Percentiles rank a stretch among this genome's conserved stretches.
phyloP scores from a whole-genome alignment of 495 filamentous ascomycete genomes.

The Paragyromitra xinjiangensis region DNA sequence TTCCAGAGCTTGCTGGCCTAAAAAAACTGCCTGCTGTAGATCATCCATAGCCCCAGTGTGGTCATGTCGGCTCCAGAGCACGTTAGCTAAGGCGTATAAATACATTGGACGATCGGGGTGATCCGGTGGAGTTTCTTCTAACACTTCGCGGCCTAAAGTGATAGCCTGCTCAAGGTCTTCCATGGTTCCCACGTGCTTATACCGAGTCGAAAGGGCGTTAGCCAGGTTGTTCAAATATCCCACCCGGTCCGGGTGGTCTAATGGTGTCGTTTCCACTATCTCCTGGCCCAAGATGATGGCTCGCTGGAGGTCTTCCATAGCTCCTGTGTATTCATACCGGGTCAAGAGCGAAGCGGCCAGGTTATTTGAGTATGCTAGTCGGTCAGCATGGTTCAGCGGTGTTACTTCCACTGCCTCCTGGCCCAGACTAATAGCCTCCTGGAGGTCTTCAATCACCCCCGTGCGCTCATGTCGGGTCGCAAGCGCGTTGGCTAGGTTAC shows the following conservation, averaged over 20 bases:
- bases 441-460: not conserved
- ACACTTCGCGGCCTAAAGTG: not conserved
- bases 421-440: not conserved
- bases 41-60: not conserved
- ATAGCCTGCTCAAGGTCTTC: not conserved
- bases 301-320: not conserved
- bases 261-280: not conserved
- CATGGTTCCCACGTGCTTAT: not conserved
- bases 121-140: not conserved
- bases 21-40: constrained; percentile 5
- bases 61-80: not conserved
- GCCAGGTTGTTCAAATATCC: not conserved
- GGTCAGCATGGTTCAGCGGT: not conserved
- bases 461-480: not conserved
- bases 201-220: not conserved
- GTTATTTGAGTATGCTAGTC: not conserved
- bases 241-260: not conserved
- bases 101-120: not conserved
- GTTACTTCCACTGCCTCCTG: constrained; percentile 3
- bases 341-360: not conserved
- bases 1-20: not conserved
- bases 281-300: not conserved
- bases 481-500: not conserved
- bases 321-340: not conserved
- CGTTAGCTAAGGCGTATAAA: not conserved